These are phyloP conservation scores for Monosporascus sp. DNA, from an alignment of 2,329 filamentous ascomycete genomes.

Conservation along the genomic window DNA sequence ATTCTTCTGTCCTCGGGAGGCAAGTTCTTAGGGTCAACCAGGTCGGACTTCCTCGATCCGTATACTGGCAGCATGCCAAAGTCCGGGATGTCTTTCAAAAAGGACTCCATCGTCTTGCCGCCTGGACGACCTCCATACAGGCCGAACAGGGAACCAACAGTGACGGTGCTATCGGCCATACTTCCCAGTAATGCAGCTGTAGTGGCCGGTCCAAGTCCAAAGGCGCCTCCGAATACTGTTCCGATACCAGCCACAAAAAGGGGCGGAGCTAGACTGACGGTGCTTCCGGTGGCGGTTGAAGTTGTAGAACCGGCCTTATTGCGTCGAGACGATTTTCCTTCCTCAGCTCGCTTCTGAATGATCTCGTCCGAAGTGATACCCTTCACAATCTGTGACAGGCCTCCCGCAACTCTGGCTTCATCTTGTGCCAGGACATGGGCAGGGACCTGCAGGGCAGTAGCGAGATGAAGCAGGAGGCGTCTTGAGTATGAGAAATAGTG, in stretches of 20 bases:
- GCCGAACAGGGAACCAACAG: conserved; percentile 83
- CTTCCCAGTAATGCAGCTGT: conserved; percentile 75
- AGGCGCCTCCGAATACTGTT: conserved; percentile 63
- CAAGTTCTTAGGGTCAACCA: conserved; percentile 45
- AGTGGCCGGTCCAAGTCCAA: conserved; percentile 67
- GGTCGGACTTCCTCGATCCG: conserved; percentile 36
- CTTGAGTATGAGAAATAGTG: conserved; percentile 72
- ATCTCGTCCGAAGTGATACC: conserved; percentile 63
- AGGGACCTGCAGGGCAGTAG: conserved; percentile 66
- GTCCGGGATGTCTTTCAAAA: conserved; percentile 79
- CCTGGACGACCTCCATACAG: conserved; percentile 85
- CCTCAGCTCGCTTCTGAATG: conserved; percentile 56
- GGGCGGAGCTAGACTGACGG: conserved; percentile 64
- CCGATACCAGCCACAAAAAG: conserved; percentile 76
- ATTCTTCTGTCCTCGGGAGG: conserved; percentile 60
- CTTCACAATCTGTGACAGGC: conserved; percentile 69
- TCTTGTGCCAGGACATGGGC: conserved; percentile 60
- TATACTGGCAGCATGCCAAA: conserved; percentile 79
- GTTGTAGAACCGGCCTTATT: conserved; percentile 69
- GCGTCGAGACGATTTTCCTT: conserved; percentile 58
- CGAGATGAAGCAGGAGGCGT: conserved; percentile 62
- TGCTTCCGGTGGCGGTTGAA: conserved; percentile 20
- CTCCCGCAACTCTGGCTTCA: conserved; percentile 70
- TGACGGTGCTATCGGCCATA: conserved; percentile 71
- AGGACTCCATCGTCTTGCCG: conserved; percentile 82